Evolutionary conservation across 441 rosid species (phyloP).

Genomic region (Adansonia grandidieri): DNA sequence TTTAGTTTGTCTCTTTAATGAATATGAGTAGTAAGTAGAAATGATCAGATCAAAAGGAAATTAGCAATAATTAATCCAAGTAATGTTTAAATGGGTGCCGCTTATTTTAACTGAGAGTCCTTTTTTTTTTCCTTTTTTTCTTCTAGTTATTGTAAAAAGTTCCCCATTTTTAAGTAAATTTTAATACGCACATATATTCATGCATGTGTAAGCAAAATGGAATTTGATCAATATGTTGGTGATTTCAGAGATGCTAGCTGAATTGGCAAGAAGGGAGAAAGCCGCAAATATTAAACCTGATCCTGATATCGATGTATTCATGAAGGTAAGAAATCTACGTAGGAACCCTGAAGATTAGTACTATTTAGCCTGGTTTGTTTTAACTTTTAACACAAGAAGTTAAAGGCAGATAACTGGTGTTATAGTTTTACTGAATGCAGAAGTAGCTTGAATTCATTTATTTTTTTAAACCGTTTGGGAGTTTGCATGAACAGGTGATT

Average conservation of each 20-base stretch:
- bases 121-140: not conserved
- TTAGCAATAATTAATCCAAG: no score
- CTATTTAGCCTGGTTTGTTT: not conserved
- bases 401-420: not conserved
- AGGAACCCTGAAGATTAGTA: not conserved
- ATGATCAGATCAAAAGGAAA: no score
- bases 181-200: not conserved
- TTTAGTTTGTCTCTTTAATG: no score
- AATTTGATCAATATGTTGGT: not conserved
- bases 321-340: constrained; percentile 50
- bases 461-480: not conserved
- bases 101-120: no score
- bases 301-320: constrained; percentile 60
- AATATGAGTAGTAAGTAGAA: no score
- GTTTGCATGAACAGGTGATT: not conserved
- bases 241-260: constrained; percentile 55
- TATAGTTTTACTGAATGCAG: not conserved
- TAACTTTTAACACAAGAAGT: not conserved
- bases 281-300: constrained; percentile 63
- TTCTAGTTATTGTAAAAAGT: no score
- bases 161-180: not conserved
- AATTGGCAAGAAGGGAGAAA: constrained; percentile 62
- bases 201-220: no score
- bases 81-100: no score
- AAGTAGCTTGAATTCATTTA: not conserved